Base-by-base conservation (phyloP, 2,329 filamentous ascomycete species). In the Venturia oleaginea region DNA sequence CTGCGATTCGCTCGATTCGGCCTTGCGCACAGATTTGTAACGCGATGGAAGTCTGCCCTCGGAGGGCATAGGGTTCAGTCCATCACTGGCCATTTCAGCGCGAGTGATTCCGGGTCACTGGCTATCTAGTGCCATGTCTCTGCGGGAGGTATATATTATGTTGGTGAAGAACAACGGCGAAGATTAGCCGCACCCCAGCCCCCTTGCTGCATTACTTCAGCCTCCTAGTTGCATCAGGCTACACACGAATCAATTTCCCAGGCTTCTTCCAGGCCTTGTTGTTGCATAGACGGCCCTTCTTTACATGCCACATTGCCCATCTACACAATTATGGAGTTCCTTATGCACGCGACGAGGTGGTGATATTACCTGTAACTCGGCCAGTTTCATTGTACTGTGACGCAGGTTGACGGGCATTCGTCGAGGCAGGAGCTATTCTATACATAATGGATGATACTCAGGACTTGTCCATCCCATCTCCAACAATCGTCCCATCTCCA, bases 1-100 rank as follows among this genome's bases (percentile, higher is more conserved):
- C 22, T 51, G 63, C 74, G 70, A 65, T 76, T 66, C 60, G 51
- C 51, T 34, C 27, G 70, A 71, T 63, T 76, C 74, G 27, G 75
- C 76, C 67, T 78, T 78, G 65, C 84, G 76, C 64, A 85, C 82
- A 37, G 82, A 84, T 67, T 83, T 78, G 73, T 86, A 86, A n/a
- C 51, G 51, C 27, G 51, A 57, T 19, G 51, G 46, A 8, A 51
- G 51, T 34, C 51, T 34, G 8, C 27, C 51, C 27, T 57, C 51
- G 13, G 51, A 27, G 46, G 46, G 43, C 43, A 24, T 19, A 24
- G 22, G 51, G 24, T 22, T 57, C 27, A 34, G 6, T 32, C 27
- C 30, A 17, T 57, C 51, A n/a, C 51, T 57, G 51, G 51, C 51
- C 51, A 34, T 57, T 30, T 4, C 38, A 22, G 24, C 24, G 24